A percentile compares a stretch with the other conserved stretches of the same genome.
These are phyloP conservation scores for Eragrostis curvula DNA, from an alignment of 176 grass and related monocot genomes.

Conservation along the genomic window DNA sequence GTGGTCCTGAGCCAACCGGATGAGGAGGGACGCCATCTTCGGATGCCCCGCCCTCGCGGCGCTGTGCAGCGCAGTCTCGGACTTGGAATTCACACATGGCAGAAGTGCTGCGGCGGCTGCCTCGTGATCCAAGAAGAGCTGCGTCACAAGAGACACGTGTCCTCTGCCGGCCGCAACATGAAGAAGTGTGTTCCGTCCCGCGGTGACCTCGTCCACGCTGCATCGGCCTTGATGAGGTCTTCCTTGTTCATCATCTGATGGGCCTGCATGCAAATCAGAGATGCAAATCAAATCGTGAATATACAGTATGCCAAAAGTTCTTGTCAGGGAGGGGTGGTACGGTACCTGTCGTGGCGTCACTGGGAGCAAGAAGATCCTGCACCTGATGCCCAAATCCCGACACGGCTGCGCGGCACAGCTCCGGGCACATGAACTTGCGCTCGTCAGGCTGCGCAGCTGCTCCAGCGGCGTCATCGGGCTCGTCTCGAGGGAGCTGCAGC, in stretches of 20 bases:
- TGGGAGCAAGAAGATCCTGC: background rate
- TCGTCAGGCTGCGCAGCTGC: background rate
- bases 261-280: too few species aligned
- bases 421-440: background rate
- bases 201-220: background rate
- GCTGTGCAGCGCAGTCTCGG: conserved; percentile 15
- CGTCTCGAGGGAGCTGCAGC: background rate
- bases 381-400: background rate
- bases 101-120: background rate
- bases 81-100: background rate
- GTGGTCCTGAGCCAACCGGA: background rate
- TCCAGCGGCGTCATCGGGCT: background rate
- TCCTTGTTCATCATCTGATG: background rate
- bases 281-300: too few species aligned
- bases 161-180: background rate
- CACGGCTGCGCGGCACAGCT: background rate
- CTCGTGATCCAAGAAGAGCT: background rate
- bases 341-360: background rate
- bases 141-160: background rate
- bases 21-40: background rate
- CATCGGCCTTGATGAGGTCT: background rate
- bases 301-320: too few species aligned
- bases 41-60: conserved; percentile 15
- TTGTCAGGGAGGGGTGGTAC: too few species aligned
- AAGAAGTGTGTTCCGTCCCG: background rate